Conservation (phyloP, 345 rosid species). For the Euclidium syriacum region DNA sequence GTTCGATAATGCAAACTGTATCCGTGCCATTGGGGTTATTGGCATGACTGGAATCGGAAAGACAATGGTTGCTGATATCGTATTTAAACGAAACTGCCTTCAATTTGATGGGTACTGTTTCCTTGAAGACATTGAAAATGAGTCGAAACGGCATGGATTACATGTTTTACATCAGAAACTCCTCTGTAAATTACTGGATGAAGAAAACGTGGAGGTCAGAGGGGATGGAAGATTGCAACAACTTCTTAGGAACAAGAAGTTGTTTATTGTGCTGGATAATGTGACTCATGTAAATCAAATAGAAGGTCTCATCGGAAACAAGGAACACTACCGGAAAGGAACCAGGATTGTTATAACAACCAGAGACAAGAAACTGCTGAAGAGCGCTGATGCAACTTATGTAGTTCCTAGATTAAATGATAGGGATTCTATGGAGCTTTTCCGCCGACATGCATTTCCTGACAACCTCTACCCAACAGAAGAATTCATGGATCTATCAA, state of each 20-base stretch:
- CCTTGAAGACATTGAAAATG: conserved; percentile 11
- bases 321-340: conserved; percentile 1
- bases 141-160: neutral
- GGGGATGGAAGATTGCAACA: neutral
- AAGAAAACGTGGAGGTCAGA: neutral
- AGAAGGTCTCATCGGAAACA: neutral
- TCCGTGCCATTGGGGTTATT: conserved; percentile 10
- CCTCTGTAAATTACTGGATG: conserved; percentile 11
- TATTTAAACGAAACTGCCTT: neutral
- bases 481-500: conserved; percentile 14
- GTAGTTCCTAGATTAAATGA: conserved; percentile 12
- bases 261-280: conserved; percentile 23
- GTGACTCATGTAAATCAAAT: conserved; percentile 7
- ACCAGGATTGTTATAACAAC: conserved; percentile 25
- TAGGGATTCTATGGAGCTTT: conserved; percentile 24
- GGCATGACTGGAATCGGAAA: conserved; percentile 27
- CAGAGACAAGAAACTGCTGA: conserved; percentile 28
- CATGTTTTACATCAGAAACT: neutral
- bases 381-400: neutral
- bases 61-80: neutral
- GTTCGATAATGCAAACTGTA: neutral
- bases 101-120: conserved; percentile 11
- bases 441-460: conserved; percentile 12
- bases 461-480: neutral
- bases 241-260: conserved; percentile 13